Conservation (phyloP, 2,329 filamentous ascomycete genomes). For the Phialemoniopsis sp. region DNA sequence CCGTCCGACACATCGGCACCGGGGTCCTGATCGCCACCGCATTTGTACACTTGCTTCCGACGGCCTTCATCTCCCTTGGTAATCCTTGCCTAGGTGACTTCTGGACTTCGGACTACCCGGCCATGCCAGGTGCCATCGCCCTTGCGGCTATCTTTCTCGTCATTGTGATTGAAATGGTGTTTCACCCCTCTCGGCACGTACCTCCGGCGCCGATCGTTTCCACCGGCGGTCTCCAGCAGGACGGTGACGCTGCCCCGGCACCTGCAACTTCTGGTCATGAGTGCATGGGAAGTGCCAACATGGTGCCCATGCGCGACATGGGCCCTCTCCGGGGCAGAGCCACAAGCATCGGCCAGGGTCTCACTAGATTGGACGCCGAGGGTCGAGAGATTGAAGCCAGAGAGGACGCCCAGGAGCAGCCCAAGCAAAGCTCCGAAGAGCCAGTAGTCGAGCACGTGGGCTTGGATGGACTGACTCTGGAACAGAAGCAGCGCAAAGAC, state of each 20-base stretch:
- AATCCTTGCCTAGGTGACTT: constrained; percentile 71
- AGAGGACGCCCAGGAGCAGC: no score
- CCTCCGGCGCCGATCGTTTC: neutral
- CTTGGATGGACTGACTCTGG: constrained; percentile 28
- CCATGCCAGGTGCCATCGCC: constrained; percentile 74
- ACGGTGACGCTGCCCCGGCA: constrained; percentile 6
- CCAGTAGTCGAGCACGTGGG: constrained; percentile 15
- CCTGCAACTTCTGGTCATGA: constrained; percentile 11
- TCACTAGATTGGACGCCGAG: constrained; percentile 11
- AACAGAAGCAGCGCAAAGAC: constrained; percentile 58
- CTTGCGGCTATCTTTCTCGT: constrained; percentile 77
- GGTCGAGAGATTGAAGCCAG: no score
- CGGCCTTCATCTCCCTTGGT: constrained; percentile 60
- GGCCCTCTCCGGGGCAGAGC: constrained; percentile 23
- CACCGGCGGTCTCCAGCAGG: neutral
- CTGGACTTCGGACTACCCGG: constrained; percentile 72
- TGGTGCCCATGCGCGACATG: neutral
- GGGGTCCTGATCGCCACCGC: constrained; percentile 79
- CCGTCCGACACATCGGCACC: constrained; percentile 67
- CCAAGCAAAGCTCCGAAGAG: constrained; percentile 9
- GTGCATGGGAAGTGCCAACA: constrained; percentile 18
- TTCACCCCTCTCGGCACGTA: constrained; percentile 36
- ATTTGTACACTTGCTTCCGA: constrained; percentile 73
- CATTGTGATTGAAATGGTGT: constrained; percentile 61
- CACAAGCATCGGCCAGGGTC: constrained; percentile 25